Evolutionary conservation across 2,329 filamentous ascomycete species (phyloP).

Genomic region (Penicillium olsonii): DNA sequence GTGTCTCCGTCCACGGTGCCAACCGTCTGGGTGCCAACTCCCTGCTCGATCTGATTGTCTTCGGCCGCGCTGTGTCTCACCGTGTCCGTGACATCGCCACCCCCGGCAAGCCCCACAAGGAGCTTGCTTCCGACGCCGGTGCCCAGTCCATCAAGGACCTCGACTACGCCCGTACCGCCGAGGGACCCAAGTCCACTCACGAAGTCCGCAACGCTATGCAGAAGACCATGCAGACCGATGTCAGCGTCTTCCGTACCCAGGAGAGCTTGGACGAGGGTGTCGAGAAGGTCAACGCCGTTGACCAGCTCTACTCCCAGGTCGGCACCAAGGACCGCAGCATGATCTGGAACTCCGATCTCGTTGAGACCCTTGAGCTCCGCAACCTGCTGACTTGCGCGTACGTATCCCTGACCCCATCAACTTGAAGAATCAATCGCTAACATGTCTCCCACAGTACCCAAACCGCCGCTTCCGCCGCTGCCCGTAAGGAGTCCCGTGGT

Average conservation of each 20-base stretch:
- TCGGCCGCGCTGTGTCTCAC: conserved; percentile 95
- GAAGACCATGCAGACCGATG: conserved; percentile 97
- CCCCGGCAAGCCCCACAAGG: conserved; percentile 77
- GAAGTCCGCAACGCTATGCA: conserved; percentile 93
- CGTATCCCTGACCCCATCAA: conserved; percentile 48
- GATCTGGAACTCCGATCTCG: conserved; percentile 99
- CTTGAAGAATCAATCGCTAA: conserved; percentile 7
- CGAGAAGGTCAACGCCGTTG: conserved; percentile 80
- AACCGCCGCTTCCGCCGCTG: conserved; percentile 86
- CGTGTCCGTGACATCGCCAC: conserved; percentile 93
- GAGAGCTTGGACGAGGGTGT: conserved; percentile 94
- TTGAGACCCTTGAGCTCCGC: conserved; percentile 92
- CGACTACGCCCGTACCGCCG: conserved; percentile 79
- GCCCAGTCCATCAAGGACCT: conserved; percentile 83
- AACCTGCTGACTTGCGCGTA: conserved; percentile 97
- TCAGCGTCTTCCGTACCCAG: conserved; percentile 94
- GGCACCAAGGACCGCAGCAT: conserved; percentile 98
- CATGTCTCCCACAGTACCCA: conserved; percentile 61
- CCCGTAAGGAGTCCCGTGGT: conserved; percentile 95
- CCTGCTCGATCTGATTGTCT: conserved; percentile 94
- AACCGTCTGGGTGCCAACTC: conserved; percentile 99
- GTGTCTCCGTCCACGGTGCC: conserved; percentile 95
- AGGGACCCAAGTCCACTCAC: conserved; percentile 82
- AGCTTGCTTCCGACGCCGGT: conserved; percentile 80
- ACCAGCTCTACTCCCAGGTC: conserved; percentile 75